These are phyloP conservation scores for Osmanthus fragrans DNA, from an alignment of 257 asterid genomes.

Conservation along the genomic window DNA sequence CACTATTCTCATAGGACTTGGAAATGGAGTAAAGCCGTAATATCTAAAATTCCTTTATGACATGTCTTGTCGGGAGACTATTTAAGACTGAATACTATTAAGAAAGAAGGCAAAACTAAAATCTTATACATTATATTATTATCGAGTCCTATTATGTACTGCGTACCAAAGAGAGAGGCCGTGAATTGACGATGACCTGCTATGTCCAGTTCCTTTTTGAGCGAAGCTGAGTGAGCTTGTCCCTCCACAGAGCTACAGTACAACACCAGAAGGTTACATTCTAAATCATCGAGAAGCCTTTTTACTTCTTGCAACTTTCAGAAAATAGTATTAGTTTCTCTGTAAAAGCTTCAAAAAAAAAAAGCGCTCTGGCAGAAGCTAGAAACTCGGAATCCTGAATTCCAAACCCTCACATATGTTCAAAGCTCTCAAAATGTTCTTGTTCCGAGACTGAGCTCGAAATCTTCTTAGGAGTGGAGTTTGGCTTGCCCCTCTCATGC, in stretches of 20 bases:
- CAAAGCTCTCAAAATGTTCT: neutral
- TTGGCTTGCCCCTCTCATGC: neutral
- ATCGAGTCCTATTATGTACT: neutral
- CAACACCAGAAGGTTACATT: conserved; percentile 1
- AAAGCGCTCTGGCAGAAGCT: neutral
- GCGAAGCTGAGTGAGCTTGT: conserved; percentile 79
- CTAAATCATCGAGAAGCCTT: neutral
- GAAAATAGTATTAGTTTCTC: neutral
- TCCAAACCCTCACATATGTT: neutral
- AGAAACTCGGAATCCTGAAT: neutral
- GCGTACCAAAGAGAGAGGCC: conserved; percentile 13
- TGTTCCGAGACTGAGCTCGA: neutral
- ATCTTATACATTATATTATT: neutral
- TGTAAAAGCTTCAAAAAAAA: neutral
- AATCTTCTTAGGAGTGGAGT: neutral
- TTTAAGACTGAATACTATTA: too few species aligned
- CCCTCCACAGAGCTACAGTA: conserved; percentile 83
- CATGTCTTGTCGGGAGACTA: too few species aligned
- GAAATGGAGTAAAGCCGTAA: too few species aligned
- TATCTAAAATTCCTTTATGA: too few species aligned
- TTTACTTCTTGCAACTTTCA: neutral
- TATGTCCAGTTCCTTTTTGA: conserved; percentile 83
- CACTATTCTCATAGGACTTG: neutral
- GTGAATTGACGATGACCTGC: neutral
- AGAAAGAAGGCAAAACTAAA: neutral